Evolutionary conservation across 78 protist genomes (phyloP), one percentile per base, ranked within the genome.

Genomic region (Planoprotostelium fungivorum): DNA sequence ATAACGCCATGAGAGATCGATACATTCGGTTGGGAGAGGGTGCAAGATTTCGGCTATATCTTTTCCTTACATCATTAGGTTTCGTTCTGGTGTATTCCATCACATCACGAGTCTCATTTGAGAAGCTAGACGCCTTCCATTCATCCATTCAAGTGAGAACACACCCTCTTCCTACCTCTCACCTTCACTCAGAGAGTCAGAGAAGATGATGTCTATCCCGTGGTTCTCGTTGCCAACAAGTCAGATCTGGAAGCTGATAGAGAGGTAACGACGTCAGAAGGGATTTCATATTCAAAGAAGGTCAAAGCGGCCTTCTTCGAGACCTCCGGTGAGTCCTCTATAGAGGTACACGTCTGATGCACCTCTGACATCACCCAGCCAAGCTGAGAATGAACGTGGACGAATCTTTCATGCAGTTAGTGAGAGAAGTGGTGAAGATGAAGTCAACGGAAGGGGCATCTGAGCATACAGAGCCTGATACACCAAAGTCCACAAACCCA

Each of bases 351-450:
- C 16, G 31, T 51, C 73, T 51, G 5, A 51, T 25, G 73, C 16
- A 25, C 16, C 73, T 51, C n/a, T n/a, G n/a, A n/a, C n/a, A n/a
- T n/a, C n/a, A n/a, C 16, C 73, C 5, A 51, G 99, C 99, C 0
- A 96, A 95, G 88, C 87, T 29, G 25, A 38, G 96, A 34, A 9
- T 37, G 87, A 97, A 98, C 84, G 97, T 98, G 23, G 98, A 97
- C 35, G 98, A 97, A n/a, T 39, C 97, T 0, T 98, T 97, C 38
- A 83, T 86, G 25, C 63, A 87, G 36, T 86, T 96, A 0, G 97
- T 97, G 10, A 83, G 96, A 36, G 95, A 92, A 51, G 85, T 96
- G 31, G 73, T 51, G 73, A 51, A 16, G 16, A 25, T 5, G 31
- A 51, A 51, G 16, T 51, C 73, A 51, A 5, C 5, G 16, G 73